A percentile compares a stretch with the other conserved stretches of the same genome.
Evolutionary conservation across 176 grass and related monocot genomes (phyloP).

Genomic region (Carex myosuroides): DNA sequence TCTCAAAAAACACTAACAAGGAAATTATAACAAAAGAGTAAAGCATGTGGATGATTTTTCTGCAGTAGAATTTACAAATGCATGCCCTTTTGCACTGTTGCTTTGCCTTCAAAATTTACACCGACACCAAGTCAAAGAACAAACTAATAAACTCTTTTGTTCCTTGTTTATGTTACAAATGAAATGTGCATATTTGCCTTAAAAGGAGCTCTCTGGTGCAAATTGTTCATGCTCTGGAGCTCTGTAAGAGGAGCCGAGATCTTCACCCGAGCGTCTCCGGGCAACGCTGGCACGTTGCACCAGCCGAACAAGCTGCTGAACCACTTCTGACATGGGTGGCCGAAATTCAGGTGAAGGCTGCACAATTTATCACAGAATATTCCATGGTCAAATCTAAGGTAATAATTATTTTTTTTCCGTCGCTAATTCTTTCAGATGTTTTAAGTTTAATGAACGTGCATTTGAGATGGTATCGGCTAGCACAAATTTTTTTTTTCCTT

Average conservation of each 20-base stretch:
- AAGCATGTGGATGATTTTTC: neutral
- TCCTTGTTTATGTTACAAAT: neutral
- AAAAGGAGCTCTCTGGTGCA: constrained; percentile 55
- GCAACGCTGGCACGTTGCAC: constrained; percentile 83
- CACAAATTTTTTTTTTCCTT: too few relatives aligned
- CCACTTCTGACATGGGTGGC: constrained; percentile 94
- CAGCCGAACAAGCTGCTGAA: constrained; percentile 82
- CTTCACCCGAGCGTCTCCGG: constrained; percentile 80
- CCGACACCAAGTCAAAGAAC: constrained; percentile 8
- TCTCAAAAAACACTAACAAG: neutral
- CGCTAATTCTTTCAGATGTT: neutral
- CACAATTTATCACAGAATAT: constrained; percentile 20
- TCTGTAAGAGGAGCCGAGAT: constrained; percentile 82
- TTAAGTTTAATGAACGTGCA: neutral
- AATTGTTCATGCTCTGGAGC: constrained; percentile 54
- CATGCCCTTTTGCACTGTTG: neutral
- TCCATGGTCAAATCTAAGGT: neutral
- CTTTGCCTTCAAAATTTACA: constrained; percentile 18
- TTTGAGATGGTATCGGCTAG: neutral
- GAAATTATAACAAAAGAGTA: neutral
- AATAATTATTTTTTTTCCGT: neutral
- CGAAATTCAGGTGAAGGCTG: constrained; percentile 91
- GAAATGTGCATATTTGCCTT: constrained; percentile 7
- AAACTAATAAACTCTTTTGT: constrained; percentile 3
- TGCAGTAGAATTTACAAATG: constrained; percentile 9